Evolutionary conservation across 345 rosid genomes (phyloP), one percentile per base, ranked within the genome.

Genomic region (Garcia nutans): DNA sequence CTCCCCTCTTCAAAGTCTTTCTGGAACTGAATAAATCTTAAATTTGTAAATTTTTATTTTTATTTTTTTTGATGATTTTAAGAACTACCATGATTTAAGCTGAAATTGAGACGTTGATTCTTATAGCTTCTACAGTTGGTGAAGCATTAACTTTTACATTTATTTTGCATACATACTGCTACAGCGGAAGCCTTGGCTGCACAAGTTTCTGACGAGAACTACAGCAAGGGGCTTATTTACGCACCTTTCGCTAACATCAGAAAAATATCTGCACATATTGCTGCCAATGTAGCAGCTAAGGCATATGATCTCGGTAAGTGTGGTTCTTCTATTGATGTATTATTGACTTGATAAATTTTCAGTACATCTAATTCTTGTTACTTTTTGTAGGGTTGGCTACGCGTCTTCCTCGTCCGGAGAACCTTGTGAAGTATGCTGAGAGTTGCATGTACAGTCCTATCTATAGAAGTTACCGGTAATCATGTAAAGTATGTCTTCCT

Each of bases 361-460:
- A 68, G 24, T n/a, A 17, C 17, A 49, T 80, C 50, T 37, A 42
- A 3, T 58, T 50, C 19, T 63, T 49, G 26, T 3, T 56, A 58
- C 60, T 54, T 57, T 76, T n/a, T 57, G 65, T 41, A 93, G 99
- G 99, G 77, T 74, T 96, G 77, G 98, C 99, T 49, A 88, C 97
- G 33, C 89, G 82, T 73, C 92, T 96, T 22, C 98, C 98, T 70
- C 98, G 86, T 63, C 98, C 98, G 0, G 70, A 84, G 80, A 87
- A 96, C 80, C 89, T 96, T 2, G 89, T 92, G 44, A 82, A 88
- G 81, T 85, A 84, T 72, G 97, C 98, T 0, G 98, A 96, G 87
- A 92, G 94, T 88, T 90, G 96, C 92, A 93, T 96, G 98, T 93
- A 92, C 90, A 89, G 93, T 63, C 97, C 99, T 31, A 73, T 78